A percentile compares a stretch with the other conserved stretches of the same genome.
Evolutionary conservation across 345 rosid genomes (phyloP).

Genomic region (Limnanthes douglasii): DNA sequence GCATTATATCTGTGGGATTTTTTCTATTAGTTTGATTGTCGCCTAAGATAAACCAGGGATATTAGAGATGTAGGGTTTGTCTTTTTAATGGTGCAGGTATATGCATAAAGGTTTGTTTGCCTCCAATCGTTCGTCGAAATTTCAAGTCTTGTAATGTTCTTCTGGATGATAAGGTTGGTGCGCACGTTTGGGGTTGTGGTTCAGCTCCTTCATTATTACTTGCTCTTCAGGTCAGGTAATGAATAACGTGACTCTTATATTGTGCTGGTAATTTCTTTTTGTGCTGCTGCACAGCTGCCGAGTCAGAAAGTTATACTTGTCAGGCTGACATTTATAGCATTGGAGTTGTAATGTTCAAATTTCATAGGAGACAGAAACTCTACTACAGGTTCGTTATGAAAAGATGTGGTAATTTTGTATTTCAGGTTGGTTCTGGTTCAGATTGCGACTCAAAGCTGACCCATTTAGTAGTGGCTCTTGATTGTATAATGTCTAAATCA

Average conservation of each 20-base stretch:
- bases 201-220: slow-evolving; percentile 39
- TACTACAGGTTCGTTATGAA: slow-evolving; percentile 88
- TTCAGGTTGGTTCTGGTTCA: too few species aligned
- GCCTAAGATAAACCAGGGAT: too few species aligned
- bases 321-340: slow-evolving; percentile 89
- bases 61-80: too few species aligned
- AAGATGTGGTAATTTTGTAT: too few species aligned
- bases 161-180: slow-evolving; percentile 50
- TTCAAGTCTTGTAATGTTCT: slow-evolving; percentile 77
- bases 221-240: slow-evolving; percentile 47
- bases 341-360: slow-evolving; percentile 91
- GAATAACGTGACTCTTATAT: not conserved
- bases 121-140: slow-evolving; percentile 57
- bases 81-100: slow-evolving; percentile 31
- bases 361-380: slow-evolving; percentile 68
- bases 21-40: too few species aligned
- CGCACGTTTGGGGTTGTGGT: slow-evolving; percentile 66
- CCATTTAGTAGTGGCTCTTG: not conserved
- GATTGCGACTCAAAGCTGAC: slow-evolving; percentile 6
- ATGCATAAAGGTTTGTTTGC: slow-evolving; percentile 81
- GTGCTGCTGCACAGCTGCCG: slow-evolving; percentile 49
- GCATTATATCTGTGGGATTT: too few species aligned
- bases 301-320: slow-evolving; percentile 64
- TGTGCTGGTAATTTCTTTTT: not conserved
- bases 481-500: too few species aligned